Base-by-base conservation (phyloP, 1,139 yeast species). In the Candida freyschussii region DNA sequence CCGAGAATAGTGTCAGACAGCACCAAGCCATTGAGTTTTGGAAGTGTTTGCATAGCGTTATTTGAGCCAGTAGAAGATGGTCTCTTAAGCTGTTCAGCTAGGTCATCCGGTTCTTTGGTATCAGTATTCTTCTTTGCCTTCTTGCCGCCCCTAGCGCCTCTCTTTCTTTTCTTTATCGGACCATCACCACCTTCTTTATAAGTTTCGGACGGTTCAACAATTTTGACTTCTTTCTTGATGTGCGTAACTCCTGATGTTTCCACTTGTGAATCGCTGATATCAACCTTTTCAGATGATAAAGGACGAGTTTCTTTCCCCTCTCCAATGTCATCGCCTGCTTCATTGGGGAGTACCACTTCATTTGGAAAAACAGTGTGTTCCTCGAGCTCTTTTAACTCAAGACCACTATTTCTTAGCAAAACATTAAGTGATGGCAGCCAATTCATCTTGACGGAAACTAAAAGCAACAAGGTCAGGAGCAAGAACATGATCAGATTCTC, bases 71-170 rank as follows among this genome's bases (percentile, higher is more conserved):
- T 21, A 39, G 52, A 17, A 3, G 27, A 12, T 16, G 25, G 21
- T 10, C 29, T 19, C 12, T 14, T 12, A 13, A 7, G 13, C 37
- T 21, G 39, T 4, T 40, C 47, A 11, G 39, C 32, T 7, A 42
- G 47, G 1, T 48, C 53, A 2, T 37, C 53, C 3, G 45, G 48
- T 7, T 44, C 43, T n/a, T 26, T 37, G 20, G 24, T 30, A 13
- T 29, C 44, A 22, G 34, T 17, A 18, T 21, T 34, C 25, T 61
- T 58, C 53, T 69, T 72, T 36, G 67, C 66, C 46, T 72, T 75
- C 44, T 75, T 77, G 0, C 95, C 95, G 7, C 96, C 96, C 40
- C 97, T 67, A 11, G 81, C 68, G 5, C 96, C 96, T 50, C 96
- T 71, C 53, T 84, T 87, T 16, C 96, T 67, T 52, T 72, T 79